Evolutionary conservation across 2,329 filamentous ascomycete species (phyloP), one percentile per base, ranked within the genome.

Genomic region (Cladophialophora yegresii): DNA sequence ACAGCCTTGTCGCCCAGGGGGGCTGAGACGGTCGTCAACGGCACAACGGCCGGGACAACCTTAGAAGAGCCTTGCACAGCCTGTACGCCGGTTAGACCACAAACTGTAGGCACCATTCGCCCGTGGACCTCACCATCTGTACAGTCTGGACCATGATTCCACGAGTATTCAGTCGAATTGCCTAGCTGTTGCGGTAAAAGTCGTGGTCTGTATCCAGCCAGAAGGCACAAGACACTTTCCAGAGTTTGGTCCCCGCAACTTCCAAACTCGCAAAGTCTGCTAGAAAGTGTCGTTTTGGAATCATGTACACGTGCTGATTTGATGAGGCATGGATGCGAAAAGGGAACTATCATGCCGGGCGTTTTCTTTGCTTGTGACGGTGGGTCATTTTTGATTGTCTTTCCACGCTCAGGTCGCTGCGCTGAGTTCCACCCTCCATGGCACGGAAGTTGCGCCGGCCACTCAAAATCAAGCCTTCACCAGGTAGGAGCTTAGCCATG

Each of bases 31-130:
- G 47, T 28, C 47, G 4, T 26, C 20, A 50, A 50, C 47, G 22
- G 47, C 22, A 13, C 47, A 26, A 23, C 47, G 12, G 47, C 47
- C 47, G 22, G 47, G 2, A 22, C 22, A n/a, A 6, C 36, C 36
- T n/a, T 8, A 50, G 47, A 50, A 26, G 47, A 26, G 47, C 47
- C 47, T 20, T 28, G 47, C 47, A 50, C 23, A 50, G 47, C 47
- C 47, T 50, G 47, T 22, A 50, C 12, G 47, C 10, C 47, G 0
- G 23, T 50, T 26, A 7, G 47, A 26, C 20, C 22, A 20, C 47
- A 13, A 26, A 26, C 16, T 50, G 20, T 9, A 20, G n/a, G 36
- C 36, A 43, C 47, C 47, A 13, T 26, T 10, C 20, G 16, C 1
- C 16, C 4, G 4, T 22, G 8, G 12, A 22, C 22, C 26, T 50